Base-by-base conservation (phyloP, 768 basidiomycete species). In the Gloeostereum incarnatum region DNA sequence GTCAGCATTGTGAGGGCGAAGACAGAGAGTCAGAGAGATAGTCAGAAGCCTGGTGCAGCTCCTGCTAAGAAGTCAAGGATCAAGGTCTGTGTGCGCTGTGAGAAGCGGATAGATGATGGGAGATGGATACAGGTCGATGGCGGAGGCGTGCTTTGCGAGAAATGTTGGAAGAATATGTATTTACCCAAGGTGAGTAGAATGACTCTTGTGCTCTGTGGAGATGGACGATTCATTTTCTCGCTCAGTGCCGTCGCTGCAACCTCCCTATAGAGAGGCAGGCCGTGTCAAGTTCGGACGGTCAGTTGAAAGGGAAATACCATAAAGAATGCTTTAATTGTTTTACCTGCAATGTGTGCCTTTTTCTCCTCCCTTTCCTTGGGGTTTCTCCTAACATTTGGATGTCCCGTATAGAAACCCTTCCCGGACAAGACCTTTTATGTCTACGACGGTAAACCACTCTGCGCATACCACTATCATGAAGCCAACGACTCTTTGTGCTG, bases 111-210 rank as follows among this genome's bases (percentile, higher is more conserved):
- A 39, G 79, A 82, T 25, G 83, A 90, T 54, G 81, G 83, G 46
- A 65, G 84, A 48, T 93, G 81, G 89, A 82, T 88, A 43, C 70
- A 67, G 52, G 79, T 78, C 59, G 89, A 81, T 54, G 72, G 66
- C n/a, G 81, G 74, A 40, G 74, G 61, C 26, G 78, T 90, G 25
- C 60, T 96, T 49, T 96, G 93, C 57, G 93, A 92, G 53, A 61
- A 59, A 49, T 93, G 92, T 57, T 96, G 92, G 92, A 96, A 94
- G 68, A 79, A 85, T 51, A 84, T 93, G 81, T 96, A 94, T 63
- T 60, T 96, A 45, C 92, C 92, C 44, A 91, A 90, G 67, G 88
- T 85, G 45, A 29, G 74, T 57, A 45, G 38, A 25, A 35, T 35
- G 31, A 24, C 17, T 13, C 22, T 41, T 41, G 40, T 13, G 17